Conservation (phyloP, 495 filamentous ascomycete species). For the Xylaria telfairii region DNA sequence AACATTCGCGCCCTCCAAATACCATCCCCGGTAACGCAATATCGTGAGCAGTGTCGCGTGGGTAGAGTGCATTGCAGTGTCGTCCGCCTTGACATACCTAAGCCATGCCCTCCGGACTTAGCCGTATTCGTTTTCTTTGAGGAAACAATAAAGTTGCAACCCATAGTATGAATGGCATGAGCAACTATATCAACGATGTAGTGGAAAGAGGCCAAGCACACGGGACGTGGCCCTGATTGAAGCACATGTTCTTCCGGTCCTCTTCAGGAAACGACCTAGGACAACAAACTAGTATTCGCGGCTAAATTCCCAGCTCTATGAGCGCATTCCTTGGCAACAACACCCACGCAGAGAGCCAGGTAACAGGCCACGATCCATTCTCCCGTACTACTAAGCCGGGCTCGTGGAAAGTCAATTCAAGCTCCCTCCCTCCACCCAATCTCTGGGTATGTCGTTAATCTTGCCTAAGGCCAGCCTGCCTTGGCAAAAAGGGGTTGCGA, state of each 20-base stretch:
- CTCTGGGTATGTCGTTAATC: background rate
- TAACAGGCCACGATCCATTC: background rate
- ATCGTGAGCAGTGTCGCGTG: background rate
- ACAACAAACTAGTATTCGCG: conserved; percentile 1
- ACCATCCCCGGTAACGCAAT: background rate
- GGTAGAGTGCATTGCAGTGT: background rate
- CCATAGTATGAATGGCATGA: background rate
- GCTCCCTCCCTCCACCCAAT: background rate
- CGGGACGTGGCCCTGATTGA: background rate
- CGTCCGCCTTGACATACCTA: background rate
- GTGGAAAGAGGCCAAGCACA: background rate
- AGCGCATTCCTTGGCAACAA: background rate
- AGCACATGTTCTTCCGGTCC: conserved; percentile 14
- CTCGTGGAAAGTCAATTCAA: background rate
- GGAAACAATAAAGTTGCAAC: conserved; percentile 1
- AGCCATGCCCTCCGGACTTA: background rate
- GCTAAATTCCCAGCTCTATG: conserved; percentile 10
- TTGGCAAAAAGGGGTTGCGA: conserved; percentile 2
- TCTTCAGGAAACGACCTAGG: conserved; percentile 15
- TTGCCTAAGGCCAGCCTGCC: background rate
- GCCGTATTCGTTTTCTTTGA: background rate
- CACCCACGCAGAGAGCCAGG: background rate
- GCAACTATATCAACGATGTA: background rate
- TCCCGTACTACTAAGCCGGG: conserved; percentile 1
- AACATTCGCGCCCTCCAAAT: background rate